These are phyloP conservation scores for Dianthus caryophyllus DNA, from an alignment of 148 eudicot genomes.

Conservation along the genomic window DNA sequence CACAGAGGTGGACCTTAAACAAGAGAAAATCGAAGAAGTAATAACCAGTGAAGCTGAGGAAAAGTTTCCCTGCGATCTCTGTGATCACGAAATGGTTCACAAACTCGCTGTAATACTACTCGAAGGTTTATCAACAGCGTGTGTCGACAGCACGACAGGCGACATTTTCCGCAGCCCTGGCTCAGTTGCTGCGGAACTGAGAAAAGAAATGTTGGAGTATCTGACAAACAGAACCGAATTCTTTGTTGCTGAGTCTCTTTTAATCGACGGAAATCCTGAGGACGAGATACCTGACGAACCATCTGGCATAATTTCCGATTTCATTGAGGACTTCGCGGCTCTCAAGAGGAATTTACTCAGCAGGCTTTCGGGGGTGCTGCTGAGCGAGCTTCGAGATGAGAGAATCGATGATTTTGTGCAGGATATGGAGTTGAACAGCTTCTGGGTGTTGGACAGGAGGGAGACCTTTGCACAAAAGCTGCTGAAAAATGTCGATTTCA, in stretches of 20 bases:
- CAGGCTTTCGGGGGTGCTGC: constrained; percentile 76
- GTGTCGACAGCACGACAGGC: constrained; percentile 90
- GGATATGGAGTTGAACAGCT: constrained; percentile 84
- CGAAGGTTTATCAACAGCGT: constrained; percentile 81
- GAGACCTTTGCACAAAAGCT: constrained; percentile 63
- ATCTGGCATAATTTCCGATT: constrained; percentile 56
- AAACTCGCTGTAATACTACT: constrained; percentile 73
- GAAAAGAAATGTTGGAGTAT: constrained; percentile 86
- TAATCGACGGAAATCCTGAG: constrained; percentile 54
- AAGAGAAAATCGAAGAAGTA: constrained; percentile 54
- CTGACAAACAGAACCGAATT: constrained; percentile 61
- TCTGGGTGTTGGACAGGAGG: constrained; percentile 84
- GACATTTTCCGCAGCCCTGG: constrained; percentile 68
- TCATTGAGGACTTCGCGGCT: constrained; percentile 67
- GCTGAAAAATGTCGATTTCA: constrained; percentile 75
- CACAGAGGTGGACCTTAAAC: constrained; percentile 49
- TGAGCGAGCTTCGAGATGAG: constrained; percentile 86
- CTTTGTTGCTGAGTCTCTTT: constrained; percentile 75
- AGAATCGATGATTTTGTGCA: constrained; percentile 84
- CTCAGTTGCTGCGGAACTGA: constrained; percentile 70
- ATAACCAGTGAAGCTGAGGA: constrained; percentile 45
- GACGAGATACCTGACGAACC: constrained; percentile 55
- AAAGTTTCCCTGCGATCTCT: constrained; percentile 54
- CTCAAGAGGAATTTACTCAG: constrained; percentile 68
- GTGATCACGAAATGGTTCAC: constrained; percentile 60